These are phyloP conservation scores for Ophiocordyceps robertsii DNA, from an alignment of 2,329 filamentous ascomycete genomes.

Conservation along the genomic window DNA sequence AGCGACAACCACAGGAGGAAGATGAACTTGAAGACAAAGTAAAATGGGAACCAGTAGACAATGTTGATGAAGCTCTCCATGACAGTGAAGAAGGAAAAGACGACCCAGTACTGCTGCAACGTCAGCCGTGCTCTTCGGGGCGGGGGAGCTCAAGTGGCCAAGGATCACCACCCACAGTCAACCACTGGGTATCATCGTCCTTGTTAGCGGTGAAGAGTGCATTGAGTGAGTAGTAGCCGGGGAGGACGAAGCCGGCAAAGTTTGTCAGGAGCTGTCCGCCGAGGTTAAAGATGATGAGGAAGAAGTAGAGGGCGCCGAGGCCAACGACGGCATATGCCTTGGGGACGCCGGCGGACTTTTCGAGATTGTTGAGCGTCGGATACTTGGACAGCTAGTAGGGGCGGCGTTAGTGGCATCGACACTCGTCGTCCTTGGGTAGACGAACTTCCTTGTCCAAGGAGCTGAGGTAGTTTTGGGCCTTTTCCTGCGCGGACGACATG, in stretches of 20 bases:
- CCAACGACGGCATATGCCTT: constrained; percentile 78
- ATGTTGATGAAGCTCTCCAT: constrained; percentile 72
- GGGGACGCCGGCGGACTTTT: constrained; percentile 70
- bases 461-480: constrained; percentile 61
- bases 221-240: constrained; percentile 70
- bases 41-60: constrained; percentile 95
- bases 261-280: constrained; percentile 81
- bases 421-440: constrained; percentile 5
- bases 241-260: constrained; percentile 69
- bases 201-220: constrained; percentile 62
- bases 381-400: constrained; percentile 64
- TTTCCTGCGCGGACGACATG: constrained; percentile 62
- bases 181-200: constrained; percentile 70
- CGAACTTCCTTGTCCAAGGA: constrained; percentile 75
- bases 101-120: constrained; percentile 66
- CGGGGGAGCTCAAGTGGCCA: not conserved
- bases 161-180: constrained; percentile 46
- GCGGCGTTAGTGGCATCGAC: constrained; percentile 6
- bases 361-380: constrained; percentile 68
- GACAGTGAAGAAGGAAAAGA: constrained; percentile 71
- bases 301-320: constrained; percentile 68
- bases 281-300: constrained; percentile 87
- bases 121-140: constrained; percentile 7
- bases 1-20: constrained; percentile 96
- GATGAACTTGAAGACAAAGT: constrained; percentile 99